phyloP scores from a whole-genome alignment of 352 stramenopile species.

The Globisporangium acanthophoron region DNA sequence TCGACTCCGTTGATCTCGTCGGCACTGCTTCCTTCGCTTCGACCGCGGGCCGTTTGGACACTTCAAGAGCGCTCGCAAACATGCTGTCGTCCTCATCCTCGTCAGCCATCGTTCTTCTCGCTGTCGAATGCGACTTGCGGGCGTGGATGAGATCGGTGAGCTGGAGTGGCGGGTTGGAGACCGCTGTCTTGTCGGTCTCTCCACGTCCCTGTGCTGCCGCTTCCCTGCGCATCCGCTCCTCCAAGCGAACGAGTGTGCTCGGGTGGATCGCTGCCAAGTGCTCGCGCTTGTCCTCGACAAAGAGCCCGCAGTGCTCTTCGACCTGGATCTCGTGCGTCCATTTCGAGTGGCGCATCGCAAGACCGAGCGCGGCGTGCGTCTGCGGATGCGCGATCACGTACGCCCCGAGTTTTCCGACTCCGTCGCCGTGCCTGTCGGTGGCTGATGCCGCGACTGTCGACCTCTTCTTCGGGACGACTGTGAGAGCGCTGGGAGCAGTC shows the following conservation, averaged over 20 bases:
- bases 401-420: background rate
- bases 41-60: background rate
- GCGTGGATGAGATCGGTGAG: conserved; percentile 9
- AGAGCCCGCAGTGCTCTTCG: conserved; percentile 39
- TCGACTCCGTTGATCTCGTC: background rate
- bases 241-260: conserved; percentile 48
- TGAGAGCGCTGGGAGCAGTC: conserved; percentile 1
- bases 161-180: background rate
- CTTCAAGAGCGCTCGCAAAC: background rate
- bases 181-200: background rate
- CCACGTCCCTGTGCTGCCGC: background rate
- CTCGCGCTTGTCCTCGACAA: conserved; percentile 29
- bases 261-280: conserved; percentile 30
- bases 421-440: background rate
- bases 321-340: conserved; percentile 39
- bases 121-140: background rate
- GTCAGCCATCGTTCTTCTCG: background rate
- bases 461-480: conserved; percentile 12
- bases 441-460: conserved; percentile 12
- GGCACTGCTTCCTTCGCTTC: background rate
- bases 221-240: conserved; percentile 44
- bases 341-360: conserved; percentile 15
- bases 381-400: conserved; percentile 11
- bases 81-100: background rate
- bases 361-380: conserved; percentile 15